Evolutionary conservation across 225 moss, liverwort and hornwort species (phyloP).

Genomic region (Pseudoscleropodium purum): DNA sequence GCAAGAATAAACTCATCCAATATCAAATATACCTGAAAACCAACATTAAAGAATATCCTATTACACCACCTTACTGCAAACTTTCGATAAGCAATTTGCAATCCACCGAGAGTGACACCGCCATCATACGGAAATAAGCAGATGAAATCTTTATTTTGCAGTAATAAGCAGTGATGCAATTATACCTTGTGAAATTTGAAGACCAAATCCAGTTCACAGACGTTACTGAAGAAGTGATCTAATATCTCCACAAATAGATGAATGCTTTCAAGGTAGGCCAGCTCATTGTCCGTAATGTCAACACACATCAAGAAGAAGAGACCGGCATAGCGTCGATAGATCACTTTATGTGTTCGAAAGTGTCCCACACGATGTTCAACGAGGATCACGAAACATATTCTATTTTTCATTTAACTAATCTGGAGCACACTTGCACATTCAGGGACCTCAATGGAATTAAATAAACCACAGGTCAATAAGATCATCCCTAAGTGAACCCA

Average conservation of each 20-base stretch:
- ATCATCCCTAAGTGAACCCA: neutral
- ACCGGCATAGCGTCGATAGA: conserved; percentile 93
- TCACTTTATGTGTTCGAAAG: conserved; percentile 98
- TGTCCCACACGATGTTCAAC: conserved; percentile 13
- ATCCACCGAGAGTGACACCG: neutral
- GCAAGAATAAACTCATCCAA: no score
- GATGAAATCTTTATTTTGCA: neutral
- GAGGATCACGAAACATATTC: neutral
- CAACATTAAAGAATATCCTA: no score
- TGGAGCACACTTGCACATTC: neutral
- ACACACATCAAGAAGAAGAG: conserved; percentile 99
- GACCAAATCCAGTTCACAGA: conserved; percentile 97
- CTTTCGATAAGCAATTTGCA: neutral
- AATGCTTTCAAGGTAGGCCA: conserved; percentile 96
- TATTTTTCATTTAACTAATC: neutral
- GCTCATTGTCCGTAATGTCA: conserved; percentile 96
- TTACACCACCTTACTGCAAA: no score
- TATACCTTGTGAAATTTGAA: conserved; percentile 97
- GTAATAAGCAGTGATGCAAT: neutral
- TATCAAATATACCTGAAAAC: no score
- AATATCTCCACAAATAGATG: conserved; percentile 98
- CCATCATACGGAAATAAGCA: neutral
- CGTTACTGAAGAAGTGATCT: conserved; percentile 99
- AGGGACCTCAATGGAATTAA: neutral
- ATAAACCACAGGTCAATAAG: neutral